Base-by-base conservation (phyloP, 2,329 filamentous ascomycete genomes). In the Alternaria arborescens region DNA sequence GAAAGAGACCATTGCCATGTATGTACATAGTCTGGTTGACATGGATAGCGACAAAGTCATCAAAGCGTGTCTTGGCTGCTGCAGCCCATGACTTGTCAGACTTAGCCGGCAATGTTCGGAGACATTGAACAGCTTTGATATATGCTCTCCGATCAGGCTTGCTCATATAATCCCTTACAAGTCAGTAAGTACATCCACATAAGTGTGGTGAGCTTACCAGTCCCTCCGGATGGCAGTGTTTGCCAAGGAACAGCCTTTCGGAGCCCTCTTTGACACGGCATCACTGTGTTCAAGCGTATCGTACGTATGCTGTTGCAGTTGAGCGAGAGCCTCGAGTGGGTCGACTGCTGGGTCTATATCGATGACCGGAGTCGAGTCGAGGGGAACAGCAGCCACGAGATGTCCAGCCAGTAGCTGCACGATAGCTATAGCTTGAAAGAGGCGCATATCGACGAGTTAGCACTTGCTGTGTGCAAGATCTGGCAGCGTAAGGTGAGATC, bases 1-100 rank as follows among this genome's bases (percentile, higher is more conserved):
- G 55, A 16, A 58, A 58, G 11, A 38, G 30, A 24, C 55, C 55
- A 14, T 52, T 58, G 8, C 55, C 47, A 28, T 52, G 47, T n/a
- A 52, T 44, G 5, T 22, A 43, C 40, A 52, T 16, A 22, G 47
- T 58, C 32, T 58, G 55, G 47, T 58, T 52, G 8, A 58, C 55
- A 10, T 58, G 55, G 22, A 52, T 52, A 22, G 55, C 55, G 40
- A 58, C 55, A 38, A 52, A 58, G 14, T 58, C 55, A 24, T 58
- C 55, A 7, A 38, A 58, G n/a, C 55, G 55, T 26, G 47, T 58
- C 47, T 52, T 58, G 20, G 55, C 55, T 40, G 55, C 55, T 22
- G 55, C 24, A 8, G 55, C 47, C 55, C 55, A 58, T 16, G 40
- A 22, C 24, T 28, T 38, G 22, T 58, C 47, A 3, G 55, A 58